phyloP scores from a whole-genome alignment of 192 early-diverging fungal genomes.

The Coemansia sp. region DNA sequence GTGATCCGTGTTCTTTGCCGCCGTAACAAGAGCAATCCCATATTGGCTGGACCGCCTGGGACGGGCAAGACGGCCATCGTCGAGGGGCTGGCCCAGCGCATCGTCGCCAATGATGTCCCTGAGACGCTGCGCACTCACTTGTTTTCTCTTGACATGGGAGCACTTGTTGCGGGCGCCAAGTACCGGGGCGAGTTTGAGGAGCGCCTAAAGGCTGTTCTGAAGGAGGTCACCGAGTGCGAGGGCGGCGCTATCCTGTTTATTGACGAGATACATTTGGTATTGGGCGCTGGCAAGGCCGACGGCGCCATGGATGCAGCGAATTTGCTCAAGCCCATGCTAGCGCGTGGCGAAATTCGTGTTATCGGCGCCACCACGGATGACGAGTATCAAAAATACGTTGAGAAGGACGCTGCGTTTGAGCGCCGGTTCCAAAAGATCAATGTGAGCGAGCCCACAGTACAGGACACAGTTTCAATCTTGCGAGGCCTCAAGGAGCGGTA shows the following conservation, averaged over 20 bases:
- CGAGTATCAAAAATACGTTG: constrained; percentile 94
- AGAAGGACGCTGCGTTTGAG: constrained; percentile 85
- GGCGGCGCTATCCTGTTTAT: constrained; percentile 95
- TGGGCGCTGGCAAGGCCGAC: constrained; percentile 91
- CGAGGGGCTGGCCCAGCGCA: constrained; percentile 94
- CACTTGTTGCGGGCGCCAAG: constrained; percentile 90
- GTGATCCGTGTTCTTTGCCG: constrained; percentile 90
- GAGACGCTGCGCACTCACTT: constrained; percentile 77
- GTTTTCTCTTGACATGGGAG: constrained; percentile 96
- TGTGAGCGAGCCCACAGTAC: constrained; percentile 74
- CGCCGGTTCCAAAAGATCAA: constrained; percentile 77
- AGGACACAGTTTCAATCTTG: constrained; percentile 77
- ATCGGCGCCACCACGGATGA: constrained; percentile 96
- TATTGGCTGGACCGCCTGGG: constrained; percentile 82
- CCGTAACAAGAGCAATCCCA: constrained; percentile 91
- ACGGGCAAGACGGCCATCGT: constrained; percentile 82
- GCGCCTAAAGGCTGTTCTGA: constrained; percentile 93
- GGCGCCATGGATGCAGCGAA: constrained; percentile 98
- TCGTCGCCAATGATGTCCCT: constrained; percentile 92
- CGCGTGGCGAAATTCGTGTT: constrained; percentile 92
- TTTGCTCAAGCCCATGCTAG: constrained; percentile 96
- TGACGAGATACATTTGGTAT: constrained; percentile 94
- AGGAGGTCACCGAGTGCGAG: constrained; percentile 90
- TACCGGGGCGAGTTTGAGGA: constrained; percentile 99
- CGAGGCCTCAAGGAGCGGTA: constrained; percentile 79